Base-by-base conservation (phyloP, 2,329 filamentous ascomycete species). In the Cercospora zeae-maydis region DNA sequence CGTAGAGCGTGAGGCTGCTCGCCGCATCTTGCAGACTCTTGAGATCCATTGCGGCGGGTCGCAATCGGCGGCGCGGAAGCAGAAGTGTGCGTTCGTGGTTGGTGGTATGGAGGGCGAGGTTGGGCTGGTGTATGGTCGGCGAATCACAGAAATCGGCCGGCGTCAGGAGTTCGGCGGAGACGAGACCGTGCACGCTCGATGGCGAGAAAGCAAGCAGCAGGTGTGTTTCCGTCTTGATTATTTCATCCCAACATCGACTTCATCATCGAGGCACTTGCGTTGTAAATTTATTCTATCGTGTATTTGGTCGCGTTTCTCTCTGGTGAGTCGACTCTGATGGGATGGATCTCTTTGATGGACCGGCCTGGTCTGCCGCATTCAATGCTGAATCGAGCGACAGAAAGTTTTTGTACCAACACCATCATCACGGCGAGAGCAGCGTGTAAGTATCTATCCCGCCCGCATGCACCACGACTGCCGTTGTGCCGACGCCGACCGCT, bases 1-100 rank as follows among this genome's bases (percentile, higher is more conserved):
- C 93, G 82, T 97, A 97, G 78, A 97, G 84, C 73, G 90, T 91
- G 84, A 97, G 83, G 81, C 95, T 96, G 81, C 88, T 88, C 78
- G 96, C 92, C 79, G 91, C 88, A 72, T 91, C 91, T 78, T 91
- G 93, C 60, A 97, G 78, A 74, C 84, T 91, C 79, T 88, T 89
- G 76, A 96, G 84, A 83, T 97, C 91, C 92, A 96, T 96, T 72
- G 75, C 9, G 24, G n/a, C 24, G 27, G n/a, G 24, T 33, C 13
- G 24, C 47, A 24, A 21, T 19, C 14, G 9, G 47, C n/a, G 47
- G 6, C 13, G 21, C 31, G 47, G n/a, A 7, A 13, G 13, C 2
- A 52, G 24, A 14, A 30, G 27, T 31, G 47, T 27, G 24, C 13
- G 8, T 11, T 11, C 24, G 47, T 27, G 47, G n/a, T 31, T 11